Percentiles rank a stretch among this genome's conserved stretches.
phyloP scores from a whole-genome alignment of 768 basidiomycete species.

The Hydnomerulius pinastri region DNA sequence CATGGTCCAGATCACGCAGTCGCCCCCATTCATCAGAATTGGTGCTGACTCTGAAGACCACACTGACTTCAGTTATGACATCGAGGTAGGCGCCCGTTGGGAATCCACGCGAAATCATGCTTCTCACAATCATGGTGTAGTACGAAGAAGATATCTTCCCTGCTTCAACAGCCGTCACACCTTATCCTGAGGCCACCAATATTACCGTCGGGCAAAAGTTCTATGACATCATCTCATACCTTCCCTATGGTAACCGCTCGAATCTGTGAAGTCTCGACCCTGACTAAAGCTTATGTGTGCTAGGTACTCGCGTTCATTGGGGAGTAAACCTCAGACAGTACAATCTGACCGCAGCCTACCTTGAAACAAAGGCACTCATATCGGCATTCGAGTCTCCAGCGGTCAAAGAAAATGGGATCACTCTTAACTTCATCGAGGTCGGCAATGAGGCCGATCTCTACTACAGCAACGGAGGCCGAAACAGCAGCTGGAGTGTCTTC shows the following conservation, averaged over 20 bases:
- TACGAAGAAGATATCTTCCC: slow-evolving; percentile 53
- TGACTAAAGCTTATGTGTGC: background rate
- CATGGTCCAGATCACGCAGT: slow-evolving; percentile 51
- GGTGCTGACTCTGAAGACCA: slow-evolving; percentile 60
- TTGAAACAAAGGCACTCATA: slow-evolving; percentile 49
- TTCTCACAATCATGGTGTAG: slow-evolving; percentile 21
- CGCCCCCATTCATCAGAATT: slow-evolving; percentile 58
- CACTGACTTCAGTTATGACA: slow-evolving; percentile 51
- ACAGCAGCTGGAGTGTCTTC: slow-evolving; percentile 38
- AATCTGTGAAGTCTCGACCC: background rate
- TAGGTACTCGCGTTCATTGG: slow-evolving; percentile 66
- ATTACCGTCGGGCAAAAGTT: slow-evolving; percentile 61
- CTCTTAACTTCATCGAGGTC: slow-evolving; percentile 58
- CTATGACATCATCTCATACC: slow-evolving; percentile 52
- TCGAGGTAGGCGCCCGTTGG: slow-evolving; percentile 49
- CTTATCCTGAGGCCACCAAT: slow-evolving; percentile 69
- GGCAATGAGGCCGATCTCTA: slow-evolving; percentile 68
- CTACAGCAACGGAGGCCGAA: slow-evolving; percentile 43
- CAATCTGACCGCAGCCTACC: slow-evolving; percentile 51
- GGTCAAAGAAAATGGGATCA: slow-evolving; percentile 42
- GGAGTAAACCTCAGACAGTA: slow-evolving; percentile 63
- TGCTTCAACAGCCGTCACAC: slow-evolving; percentile 45
- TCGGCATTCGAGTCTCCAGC: slow-evolving; percentile 47
- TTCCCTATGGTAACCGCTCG: slow-evolving; percentile 45
- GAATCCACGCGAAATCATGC: background rate